Evolutionary conservation across 2,329 filamentous ascomycete species (phyloP).

Genomic region (Pestalotiopsis sp.): DNA sequence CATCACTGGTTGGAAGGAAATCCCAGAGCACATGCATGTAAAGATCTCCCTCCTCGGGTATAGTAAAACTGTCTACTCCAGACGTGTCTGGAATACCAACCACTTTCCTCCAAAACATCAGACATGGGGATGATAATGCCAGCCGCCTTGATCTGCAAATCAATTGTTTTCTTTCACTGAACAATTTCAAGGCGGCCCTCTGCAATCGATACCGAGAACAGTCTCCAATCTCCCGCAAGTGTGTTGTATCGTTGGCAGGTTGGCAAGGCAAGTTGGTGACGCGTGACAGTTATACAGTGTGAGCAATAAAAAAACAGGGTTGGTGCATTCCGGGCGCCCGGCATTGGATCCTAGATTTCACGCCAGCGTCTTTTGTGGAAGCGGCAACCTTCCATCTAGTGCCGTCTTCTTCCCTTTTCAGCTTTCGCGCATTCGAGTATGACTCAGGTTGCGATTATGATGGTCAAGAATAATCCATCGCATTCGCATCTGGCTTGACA

Average conservation of each 20-base stretch:
- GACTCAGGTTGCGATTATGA: not conserved
- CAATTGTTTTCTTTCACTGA: no score
- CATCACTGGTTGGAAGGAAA: not conserved
- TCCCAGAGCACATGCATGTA: not conserved
- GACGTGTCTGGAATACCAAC: no score
- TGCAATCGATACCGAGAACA: no score
- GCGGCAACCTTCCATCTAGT: not conserved
- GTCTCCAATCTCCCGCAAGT: no score
- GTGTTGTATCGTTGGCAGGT: no score
- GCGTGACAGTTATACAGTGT: not conserved
- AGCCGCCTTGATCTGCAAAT: no score
- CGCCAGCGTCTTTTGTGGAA: not conserved
- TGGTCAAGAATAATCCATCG: no score
- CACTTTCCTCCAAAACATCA: no score
- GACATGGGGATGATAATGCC: no score
- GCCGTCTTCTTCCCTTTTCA: slow-evolving; percentile 3
- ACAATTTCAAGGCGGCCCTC: no score
- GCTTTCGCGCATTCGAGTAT: not conserved
- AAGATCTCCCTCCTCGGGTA: not conserved
- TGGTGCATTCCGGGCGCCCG: not conserved
- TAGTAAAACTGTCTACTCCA: not conserved
- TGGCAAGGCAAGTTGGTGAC: no score
- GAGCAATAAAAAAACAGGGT: not conserved
- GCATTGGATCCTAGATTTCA: not conserved
- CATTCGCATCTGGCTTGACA: no score